These are phyloP conservation scores for Penicillium capsulatum DNA, from an alignment of 2,329 filamentous ascomycete genomes.

Conservation along the genomic window DNA sequence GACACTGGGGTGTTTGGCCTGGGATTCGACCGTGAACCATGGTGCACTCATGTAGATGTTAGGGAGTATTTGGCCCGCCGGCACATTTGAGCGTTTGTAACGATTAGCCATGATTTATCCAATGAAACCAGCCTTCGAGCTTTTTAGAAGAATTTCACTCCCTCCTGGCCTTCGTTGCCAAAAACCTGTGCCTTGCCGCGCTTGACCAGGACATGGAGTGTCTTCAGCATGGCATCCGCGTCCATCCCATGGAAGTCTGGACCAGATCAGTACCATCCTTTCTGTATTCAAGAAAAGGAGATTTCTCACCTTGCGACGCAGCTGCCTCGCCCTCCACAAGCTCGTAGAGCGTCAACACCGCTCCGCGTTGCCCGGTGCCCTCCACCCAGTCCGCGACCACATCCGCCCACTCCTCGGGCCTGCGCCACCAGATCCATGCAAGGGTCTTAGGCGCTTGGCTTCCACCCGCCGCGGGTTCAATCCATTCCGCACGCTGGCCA, in stretches of 20 bases:
- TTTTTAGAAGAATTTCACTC: conserved; percentile 90
- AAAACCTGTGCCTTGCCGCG: conserved; percentile 90
- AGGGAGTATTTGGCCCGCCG: conserved; percentile 8
- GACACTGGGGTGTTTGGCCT: conserved; percentile 4
- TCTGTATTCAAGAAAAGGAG: background rate
- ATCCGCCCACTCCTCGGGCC: conserved; percentile 84
- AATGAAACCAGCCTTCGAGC: conserved; percentile 7
- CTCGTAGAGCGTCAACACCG: conserved; percentile 89
- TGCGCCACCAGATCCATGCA: conserved; percentile 78
- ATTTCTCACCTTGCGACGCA: conserved; percentile 56
- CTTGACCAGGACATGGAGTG: conserved; percentile 77
- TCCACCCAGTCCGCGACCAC: conserved; percentile 75
- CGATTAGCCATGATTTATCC: conserved; percentile 24
- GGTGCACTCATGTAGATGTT: conserved; percentile 9
- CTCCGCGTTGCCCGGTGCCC: conserved; percentile 79
- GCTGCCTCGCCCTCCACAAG: conserved; percentile 81
- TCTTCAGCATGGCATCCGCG: conserved; percentile 70
- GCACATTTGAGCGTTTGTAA: conserved; percentile 14
- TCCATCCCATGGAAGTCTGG: conserved; percentile 87
- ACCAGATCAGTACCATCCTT: conserved; percentile 6
- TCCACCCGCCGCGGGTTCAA: conserved; percentile 35
- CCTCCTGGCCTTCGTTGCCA: conserved; percentile 78
- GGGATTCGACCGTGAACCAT: background rate
- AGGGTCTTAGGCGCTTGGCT: conserved; percentile 46
- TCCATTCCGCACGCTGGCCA: conserved; percentile 57